Conservation (phyloP, 805 yeast species). For the Kuraishia cidri region DNA sequence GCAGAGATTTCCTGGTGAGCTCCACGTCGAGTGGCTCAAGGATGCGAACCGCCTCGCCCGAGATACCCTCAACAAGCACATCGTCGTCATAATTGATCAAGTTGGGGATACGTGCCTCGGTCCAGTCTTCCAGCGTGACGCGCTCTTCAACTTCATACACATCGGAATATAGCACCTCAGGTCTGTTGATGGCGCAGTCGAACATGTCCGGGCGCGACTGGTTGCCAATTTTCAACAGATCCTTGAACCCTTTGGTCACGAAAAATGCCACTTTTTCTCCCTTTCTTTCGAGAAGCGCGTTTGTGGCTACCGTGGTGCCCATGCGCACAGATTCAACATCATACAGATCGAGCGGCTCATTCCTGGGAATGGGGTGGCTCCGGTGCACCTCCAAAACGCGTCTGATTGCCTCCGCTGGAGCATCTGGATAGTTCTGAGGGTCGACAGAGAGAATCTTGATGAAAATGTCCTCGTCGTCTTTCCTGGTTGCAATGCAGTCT, state of each 20-base stretch:
- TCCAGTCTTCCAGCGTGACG: conserved; percentile 76
- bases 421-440: conserved; percentile 80
- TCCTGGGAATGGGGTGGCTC: conserved; percentile 46
- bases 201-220: conserved; percentile 90
- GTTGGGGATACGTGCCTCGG: not conserved
- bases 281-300: conserved; percentile 86
- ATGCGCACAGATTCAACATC: conserved; percentile 63
- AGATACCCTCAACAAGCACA: conserved; percentile 15
- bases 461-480: conserved; percentile 51
- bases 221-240: conserved; percentile 76
- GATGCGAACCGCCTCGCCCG: conserved; percentile 27
- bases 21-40: conserved; percentile 21
- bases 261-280: conserved; percentile 83
- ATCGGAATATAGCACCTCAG: conserved; percentile 59
- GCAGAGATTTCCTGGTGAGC: conserved; percentile 10
- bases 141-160: conserved; percentile 88
- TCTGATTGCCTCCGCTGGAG: conserved; percentile 88
- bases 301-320: conserved; percentile 96
- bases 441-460: conserved; percentile 83
- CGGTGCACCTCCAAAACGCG: conserved; percentile 58
- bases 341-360: conserved; percentile 49
- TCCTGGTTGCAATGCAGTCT: conserved; percentile 43
- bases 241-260: conserved; percentile 85
- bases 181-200: conserved; percentile 67
- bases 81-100: conserved; percentile 25